Percentiles rank a stretch among this genome's conserved stretches.
Conservation (phyloP, 1,139 yeast genomes). For the Meyerozyma athensensis region DNA sequence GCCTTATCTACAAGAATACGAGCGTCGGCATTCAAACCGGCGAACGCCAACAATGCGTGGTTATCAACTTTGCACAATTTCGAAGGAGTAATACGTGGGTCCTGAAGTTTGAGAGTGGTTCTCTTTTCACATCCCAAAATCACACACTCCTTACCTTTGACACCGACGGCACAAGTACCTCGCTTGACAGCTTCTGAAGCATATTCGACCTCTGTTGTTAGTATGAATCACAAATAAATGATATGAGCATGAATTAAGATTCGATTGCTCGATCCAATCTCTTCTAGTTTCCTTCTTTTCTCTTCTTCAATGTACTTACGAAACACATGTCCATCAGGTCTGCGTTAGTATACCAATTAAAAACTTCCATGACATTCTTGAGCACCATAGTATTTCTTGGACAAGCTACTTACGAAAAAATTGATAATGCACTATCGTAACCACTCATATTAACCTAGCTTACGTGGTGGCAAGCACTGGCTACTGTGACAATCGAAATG, state of each 20-base stretch:
- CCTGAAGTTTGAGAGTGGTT: conserved; percentile 91
- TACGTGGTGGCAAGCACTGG: conserved; percentile 1
- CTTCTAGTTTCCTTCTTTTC: no score
- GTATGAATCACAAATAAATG: conserved; percentile 13
- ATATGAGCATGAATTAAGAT: background rate
- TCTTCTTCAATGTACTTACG: conserved; percentile 43
- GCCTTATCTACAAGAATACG: conserved; percentile 93
- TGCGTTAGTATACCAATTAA: conserved; percentile 23
- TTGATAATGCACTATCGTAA: conserved; percentile 98
- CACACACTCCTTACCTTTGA: conserved; percentile 83
- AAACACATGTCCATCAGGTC: conserved; percentile 98
- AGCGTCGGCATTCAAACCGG: conserved; percentile 98
- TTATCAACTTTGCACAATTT: conserved; percentile 89
- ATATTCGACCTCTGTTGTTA: conserved; percentile 78
- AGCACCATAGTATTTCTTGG: conserved; percentile 3
- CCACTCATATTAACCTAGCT: conserved; percentile 67
- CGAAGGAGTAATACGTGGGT: conserved; percentile 92
- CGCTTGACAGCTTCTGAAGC: conserved; percentile 97
- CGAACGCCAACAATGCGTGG: conserved; percentile 89
- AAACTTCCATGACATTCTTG: no score
- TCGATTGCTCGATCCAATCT: no score
- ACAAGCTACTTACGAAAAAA: conserved; percentile 70
- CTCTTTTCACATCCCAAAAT: conserved; percentile 96
- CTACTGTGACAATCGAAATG: background rate
- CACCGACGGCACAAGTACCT: conserved; percentile 98